Base-by-base conservation (phyloP, 2,329 filamentous ascomycete species). In the Purpureocillium lavendulum region DNA sequence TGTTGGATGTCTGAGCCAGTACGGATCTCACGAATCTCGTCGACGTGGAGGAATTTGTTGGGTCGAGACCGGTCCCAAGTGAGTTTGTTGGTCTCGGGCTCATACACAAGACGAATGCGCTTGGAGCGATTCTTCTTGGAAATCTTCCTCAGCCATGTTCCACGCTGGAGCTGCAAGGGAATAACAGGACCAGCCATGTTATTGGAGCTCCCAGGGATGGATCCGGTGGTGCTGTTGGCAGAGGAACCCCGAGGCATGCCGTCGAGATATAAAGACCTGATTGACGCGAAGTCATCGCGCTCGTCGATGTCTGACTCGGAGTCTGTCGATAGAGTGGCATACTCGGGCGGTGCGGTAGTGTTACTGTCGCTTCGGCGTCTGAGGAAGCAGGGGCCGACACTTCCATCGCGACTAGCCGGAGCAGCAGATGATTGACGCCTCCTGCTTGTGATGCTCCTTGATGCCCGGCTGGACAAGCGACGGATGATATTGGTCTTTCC, bases 21-120 rank as follows among this genome's bases (percentile, higher is more conserved):
- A 45, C 89, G 81, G 35, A 97, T 88, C 55, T 95, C 88, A 54
- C 86, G 84, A 53, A 98, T 90, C 58, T 97, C 88, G 54, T 98
- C 92, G 46, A 98, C 86, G 59, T 94, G 94, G 47, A 98, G 84
- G 39, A 79, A 80, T 59, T 96, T 97, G 17, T 80, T 77, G 1
- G 84, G 81, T 29, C 86, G 80, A 8, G 74, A 77, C 35, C 80
- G 75, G 59, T 94, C 85, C 90, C 90, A 97, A 18, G 75, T 84
- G 17, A 98, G 85, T 60, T 88, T 92, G 44, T 85, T 89, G 2
- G 84, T 77, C 53, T 90, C 84, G 17, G 84, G 73, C 52, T 97
- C 87, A 17, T 97, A 77, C 38, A 82, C 77, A 28, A 82, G 68
- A 21, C 66, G 66, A 51, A 96, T 79, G 18, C 74, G 75, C 56